A percentile compares a stretch with the other conserved stretches of the same genome.
Conservation (phyloP, 768 basidiomycete species). For the Lepiota brunneoincarnata region DNA sequence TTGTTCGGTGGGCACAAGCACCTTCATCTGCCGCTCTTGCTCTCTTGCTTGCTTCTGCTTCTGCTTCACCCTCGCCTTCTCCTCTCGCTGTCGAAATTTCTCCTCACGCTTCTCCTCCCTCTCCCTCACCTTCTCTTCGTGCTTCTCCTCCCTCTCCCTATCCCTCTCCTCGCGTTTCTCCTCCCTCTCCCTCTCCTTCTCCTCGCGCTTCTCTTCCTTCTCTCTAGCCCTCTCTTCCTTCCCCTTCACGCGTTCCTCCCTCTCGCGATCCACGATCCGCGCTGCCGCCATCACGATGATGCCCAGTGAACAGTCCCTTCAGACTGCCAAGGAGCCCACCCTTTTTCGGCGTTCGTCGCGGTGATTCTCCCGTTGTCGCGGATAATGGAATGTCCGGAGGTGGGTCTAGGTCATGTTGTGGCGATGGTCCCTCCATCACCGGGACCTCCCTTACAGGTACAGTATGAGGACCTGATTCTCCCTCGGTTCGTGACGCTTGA, state of each 20-base stretch:
- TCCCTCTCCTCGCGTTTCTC: conserved; percentile 2
- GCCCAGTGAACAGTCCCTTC: conserved; percentile 38
- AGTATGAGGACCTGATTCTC: neutral
- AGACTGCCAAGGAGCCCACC: conserved; percentile 43
- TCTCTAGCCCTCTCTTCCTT: neutral
- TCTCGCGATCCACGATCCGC: conserved; percentile 1
- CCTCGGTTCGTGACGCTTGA: neutral
- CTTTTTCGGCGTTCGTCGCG: conserved; percentile 17
- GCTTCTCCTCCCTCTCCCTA: conserved; percentile 3
- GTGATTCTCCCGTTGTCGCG: neutral
- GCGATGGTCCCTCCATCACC: neutral
- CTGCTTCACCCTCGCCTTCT: conserved; percentile 2
- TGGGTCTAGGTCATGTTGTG: neutral
- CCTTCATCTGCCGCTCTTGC: neutral
- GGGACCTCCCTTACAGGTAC: neutral
- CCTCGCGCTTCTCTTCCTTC: neutral
- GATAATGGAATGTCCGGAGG: neutral
- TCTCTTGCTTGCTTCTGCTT: neutral
- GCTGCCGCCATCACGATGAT: neutral
- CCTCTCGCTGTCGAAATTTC: neutral
- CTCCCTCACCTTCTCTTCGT: conserved; percentile 12
- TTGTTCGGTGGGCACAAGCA: neutral
- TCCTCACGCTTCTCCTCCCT: conserved; percentile 1
- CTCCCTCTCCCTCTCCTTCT: conserved; percentile 1
- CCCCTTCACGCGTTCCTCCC: conserved; percentile 10